Percentiles rank a stretch among this genome's conserved stretches.
These are phyloP conservation scores for Forsythia viridissima DNA, from an alignment of 257 asterid genomes.

Conservation along the genomic window DNA sequence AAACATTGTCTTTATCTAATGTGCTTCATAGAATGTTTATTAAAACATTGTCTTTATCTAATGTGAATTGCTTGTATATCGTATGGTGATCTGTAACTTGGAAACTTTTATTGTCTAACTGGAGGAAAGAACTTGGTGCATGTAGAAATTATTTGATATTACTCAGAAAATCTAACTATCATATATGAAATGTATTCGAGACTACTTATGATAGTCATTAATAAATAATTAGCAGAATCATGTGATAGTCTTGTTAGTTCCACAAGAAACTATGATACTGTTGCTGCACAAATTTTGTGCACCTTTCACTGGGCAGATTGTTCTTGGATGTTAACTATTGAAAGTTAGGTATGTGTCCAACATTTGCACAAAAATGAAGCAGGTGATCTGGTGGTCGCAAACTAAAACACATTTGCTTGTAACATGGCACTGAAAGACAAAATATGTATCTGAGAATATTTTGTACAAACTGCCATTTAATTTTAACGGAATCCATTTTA, in stretches of 20 bases:
- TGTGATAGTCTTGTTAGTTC: not conserved
- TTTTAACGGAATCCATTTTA: not conserved
- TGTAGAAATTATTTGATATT: slow-evolving; percentile 7
- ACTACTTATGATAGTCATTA: slow-evolving; percentile 10
- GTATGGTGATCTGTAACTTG: not conserved
- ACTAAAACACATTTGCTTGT: not conserved
- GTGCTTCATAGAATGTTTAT: slow-evolving; percentile 5
- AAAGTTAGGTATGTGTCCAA: not conserved
- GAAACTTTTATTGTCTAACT: not conserved
- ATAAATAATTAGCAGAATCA: slow-evolving; percentile 10
- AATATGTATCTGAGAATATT: not conserved
- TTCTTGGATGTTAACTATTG: not conserved
- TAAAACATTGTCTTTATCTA: not conserved
- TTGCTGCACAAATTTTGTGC: slow-evolving; percentile 4
- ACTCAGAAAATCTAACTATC: slow-evolving; percentile 5
- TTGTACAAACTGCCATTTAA: not conserved
- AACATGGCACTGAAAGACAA: not conserved
- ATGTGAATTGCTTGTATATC: slow-evolving; percentile 11
- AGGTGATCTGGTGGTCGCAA: not conserved
- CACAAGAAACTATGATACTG: not conserved
- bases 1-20: too few relatives aligned
- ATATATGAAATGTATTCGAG: not conserved
- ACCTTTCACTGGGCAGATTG: not conserved
- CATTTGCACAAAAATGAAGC: not conserved
- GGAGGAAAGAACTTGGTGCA: not conserved